phyloP scores from a whole-genome alignment of 768 basidiomycete genomes.

The Paxillus ammoniavirescens region DNA sequence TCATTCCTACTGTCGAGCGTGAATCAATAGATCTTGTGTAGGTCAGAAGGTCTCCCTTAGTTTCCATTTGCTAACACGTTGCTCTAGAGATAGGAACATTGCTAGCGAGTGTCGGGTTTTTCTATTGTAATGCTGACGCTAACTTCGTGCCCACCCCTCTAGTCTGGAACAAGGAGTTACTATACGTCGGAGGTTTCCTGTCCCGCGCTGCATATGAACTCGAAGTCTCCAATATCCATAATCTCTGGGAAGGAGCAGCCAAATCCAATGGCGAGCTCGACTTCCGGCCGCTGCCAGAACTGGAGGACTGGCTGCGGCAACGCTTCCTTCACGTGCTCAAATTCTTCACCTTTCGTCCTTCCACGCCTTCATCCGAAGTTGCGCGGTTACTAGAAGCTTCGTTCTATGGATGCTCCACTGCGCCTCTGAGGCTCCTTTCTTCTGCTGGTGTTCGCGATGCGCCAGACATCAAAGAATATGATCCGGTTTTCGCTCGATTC shows the following conservation, averaged over 20 bases:
- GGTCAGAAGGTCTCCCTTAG: slow-evolving; percentile 20
- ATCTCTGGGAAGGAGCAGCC: slow-evolving; percentile 56
- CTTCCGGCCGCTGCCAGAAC: slow-evolving; percentile 36
- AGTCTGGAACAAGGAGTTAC: slow-evolving; percentile 91
- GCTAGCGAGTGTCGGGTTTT: slow-evolving; percentile 46
- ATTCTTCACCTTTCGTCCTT: slow-evolving; percentile 87
- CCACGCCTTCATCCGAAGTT: slow-evolving; percentile 84
- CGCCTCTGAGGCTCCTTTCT: slow-evolving; percentile 69
- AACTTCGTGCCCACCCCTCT: not conserved
- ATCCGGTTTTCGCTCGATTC: slow-evolving; percentile 68
- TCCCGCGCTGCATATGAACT: slow-evolving; percentile 82
- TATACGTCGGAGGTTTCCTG: slow-evolving; percentile 82
- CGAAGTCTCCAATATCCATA: slow-evolving; percentile 62
- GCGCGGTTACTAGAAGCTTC: slow-evolving; percentile 66
- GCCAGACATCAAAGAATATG: slow-evolving; percentile 69
- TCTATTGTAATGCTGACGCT: not conserved
- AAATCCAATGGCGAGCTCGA: slow-evolving; percentile 30
- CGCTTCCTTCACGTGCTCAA: slow-evolving; percentile 77
- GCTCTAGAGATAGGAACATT: slow-evolving; percentile 72
- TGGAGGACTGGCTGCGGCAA: slow-evolving; percentile 49
- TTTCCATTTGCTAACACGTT: not conserved
- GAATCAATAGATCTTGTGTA: slow-evolving; percentile 90
- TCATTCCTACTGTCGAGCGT: slow-evolving; percentile 95
- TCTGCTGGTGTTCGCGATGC: slow-evolving; percentile 68
- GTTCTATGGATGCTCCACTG: slow-evolving; percentile 68